Conservation (phyloP, 148 eudicot species). For the Vaccinium corymbosum region DNA sequence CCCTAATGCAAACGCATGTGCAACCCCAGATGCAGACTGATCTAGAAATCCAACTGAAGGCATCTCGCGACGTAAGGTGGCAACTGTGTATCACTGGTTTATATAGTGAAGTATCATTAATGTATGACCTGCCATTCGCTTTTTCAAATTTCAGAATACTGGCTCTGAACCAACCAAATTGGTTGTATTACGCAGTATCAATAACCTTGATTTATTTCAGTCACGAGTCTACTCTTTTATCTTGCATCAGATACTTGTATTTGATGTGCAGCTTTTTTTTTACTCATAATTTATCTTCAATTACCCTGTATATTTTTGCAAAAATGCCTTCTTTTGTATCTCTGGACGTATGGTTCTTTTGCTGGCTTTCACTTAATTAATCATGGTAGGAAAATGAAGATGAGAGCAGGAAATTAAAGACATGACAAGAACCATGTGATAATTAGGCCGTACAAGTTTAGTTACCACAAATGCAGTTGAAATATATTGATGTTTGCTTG, state of each 20-base stretch:
- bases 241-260: background rate
- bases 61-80: conserved; percentile 96
- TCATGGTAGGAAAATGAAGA: background rate
- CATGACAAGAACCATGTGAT: background rate
- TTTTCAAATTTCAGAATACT: background rate
- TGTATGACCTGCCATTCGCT: conserved; percentile 11
- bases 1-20: conserved; percentile 29
- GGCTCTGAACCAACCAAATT: conserved; percentile 1
- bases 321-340: background rate
- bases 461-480: background rate
- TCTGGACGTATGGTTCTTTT: background rate
- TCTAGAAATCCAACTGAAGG: conserved; percentile 77
- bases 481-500: background rate
- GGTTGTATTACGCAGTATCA: background rate
- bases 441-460: background rate
- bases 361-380: background rate
- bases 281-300: background rate
- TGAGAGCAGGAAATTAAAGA: background rate
- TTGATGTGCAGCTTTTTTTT: background rate
- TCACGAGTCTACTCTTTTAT: background rate
- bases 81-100: conserved; percentile 50
- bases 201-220: background rate
- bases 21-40: conserved; percentile 49
- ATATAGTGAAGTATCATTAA: conserved; percentile 9
- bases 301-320: conserved; percentile 1